Evolutionary conservation across 2,329 filamentous ascomycete species (phyloP).

Genomic region (Botrytis elliptica): DNA sequence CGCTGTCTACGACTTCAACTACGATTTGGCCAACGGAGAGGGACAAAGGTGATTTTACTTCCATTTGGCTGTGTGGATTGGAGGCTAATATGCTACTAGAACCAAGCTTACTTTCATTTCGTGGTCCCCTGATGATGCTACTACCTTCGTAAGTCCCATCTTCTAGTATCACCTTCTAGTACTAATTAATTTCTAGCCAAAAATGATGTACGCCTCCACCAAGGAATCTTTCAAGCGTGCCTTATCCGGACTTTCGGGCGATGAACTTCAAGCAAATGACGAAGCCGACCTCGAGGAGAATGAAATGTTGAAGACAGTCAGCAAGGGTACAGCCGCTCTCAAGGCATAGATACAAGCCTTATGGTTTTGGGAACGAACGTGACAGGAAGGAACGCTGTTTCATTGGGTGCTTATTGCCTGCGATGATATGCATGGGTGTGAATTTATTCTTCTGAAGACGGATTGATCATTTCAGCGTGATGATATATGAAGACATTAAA

Average conservation of each 20-base stretch:
- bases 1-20: conserved; percentile 83
- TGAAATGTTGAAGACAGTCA: conserved; percentile 64
- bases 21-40: conserved; percentile 68
- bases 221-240: conserved; percentile 82
- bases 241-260: conserved; percentile 70
- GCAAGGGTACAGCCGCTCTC: conserved; percentile 47
- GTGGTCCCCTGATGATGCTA: conserved; percentile 80
- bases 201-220: conserved; percentile 89
- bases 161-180: not conserved
- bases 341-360: conserved; percentile 12
- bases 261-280: conserved; percentile 78
- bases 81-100: conserved; percentile 43
- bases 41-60: conserved; percentile 59
- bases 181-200: conserved; percentile 53
- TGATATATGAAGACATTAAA: conserved; percentile 24
- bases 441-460: conserved; percentile 21
- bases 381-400: conserved; percentile 27
- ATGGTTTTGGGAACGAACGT: conserved; percentile 18
- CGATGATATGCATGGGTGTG: conserved; percentile 19
- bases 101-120: conserved; percentile 78
- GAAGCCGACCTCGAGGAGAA: conserved; percentile 78
- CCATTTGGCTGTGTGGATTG: conserved; percentile 25
- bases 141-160: conserved; percentile 54
- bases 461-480: conserved; percentile 22
- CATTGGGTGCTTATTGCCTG: conserved; percentile 36